Evolutionary conservation across 2,329 filamentous ascomycete genomes (phyloP).

Genomic region (Pseudogymnoascus pannorum): DNA sequence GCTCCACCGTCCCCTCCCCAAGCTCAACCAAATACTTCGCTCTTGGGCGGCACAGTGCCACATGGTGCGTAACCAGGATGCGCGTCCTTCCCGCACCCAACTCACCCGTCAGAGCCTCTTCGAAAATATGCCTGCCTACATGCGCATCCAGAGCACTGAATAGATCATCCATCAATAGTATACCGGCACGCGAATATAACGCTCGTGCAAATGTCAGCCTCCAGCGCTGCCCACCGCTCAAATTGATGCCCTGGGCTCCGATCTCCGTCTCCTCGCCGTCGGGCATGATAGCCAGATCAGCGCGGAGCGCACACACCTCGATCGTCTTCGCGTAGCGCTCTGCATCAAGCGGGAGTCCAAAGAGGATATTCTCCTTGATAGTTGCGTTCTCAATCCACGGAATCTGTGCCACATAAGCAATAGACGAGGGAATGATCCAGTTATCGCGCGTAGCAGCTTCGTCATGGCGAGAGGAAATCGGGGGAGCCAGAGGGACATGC

Average conservation of each 20-base stretch:
- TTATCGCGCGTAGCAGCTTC: constrained; percentile 50
- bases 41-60: constrained; percentile 60
- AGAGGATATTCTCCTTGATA: constrained; percentile 71
- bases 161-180: constrained; percentile 74
- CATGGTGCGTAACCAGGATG: constrained; percentile 75
- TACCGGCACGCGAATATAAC: constrained; percentile 69
- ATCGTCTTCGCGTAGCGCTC: constrained; percentile 65
- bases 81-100: constrained; percentile 63
- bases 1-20: constrained; percentile 57
- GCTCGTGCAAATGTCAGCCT: constrained; percentile 72
- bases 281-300: constrained; percentile 67
- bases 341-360: constrained; percentile 63
- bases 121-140: constrained; percentile 71
- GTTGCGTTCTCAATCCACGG: constrained; percentile 82
- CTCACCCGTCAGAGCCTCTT: constrained; percentile 65
- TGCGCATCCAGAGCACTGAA: constrained; percentile 77
- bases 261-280: constrained; percentile 77
- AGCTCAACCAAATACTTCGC: constrained; percentile 70
- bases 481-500: constrained; percentile 44
- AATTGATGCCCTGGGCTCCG: constrained; percentile 75
- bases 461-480: constrained; percentile 50
- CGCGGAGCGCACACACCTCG: constrained; percentile 63
- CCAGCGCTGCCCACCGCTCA: constrained; percentile 80
- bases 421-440: constrained; percentile 62
- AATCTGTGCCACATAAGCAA: constrained; percentile 72